These are phyloP conservation scores for Trichoderma guizhouense DNA, from an alignment of 2,329 filamentous ascomycete genomes.

Conservation along the genomic window DNA sequence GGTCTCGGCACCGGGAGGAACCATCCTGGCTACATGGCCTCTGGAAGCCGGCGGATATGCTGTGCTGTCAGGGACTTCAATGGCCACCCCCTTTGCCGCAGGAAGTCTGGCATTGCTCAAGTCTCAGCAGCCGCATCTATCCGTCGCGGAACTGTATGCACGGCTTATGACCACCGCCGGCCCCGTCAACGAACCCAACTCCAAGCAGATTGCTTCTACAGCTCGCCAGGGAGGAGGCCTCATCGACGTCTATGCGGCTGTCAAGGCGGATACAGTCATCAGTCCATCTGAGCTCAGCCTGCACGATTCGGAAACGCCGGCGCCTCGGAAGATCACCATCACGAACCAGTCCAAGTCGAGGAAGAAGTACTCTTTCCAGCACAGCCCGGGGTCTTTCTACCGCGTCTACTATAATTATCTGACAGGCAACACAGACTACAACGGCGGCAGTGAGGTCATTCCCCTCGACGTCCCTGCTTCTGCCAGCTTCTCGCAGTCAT, in stretches of 20 bases:
- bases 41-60: slow-evolving; percentile 35
- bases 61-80: slow-evolving; percentile 46
- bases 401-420: neutral
- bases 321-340: slow-evolving; percentile 7
- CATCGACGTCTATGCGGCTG: neutral
- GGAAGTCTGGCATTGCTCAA: slow-evolving; percentile 36
- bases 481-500: neutral
- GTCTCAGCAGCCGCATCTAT: slow-evolving; percentile 4
- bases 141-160: neutral
- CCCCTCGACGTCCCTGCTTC: neutral
- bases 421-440: neutral
- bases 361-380: neutral
- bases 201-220: neutral
- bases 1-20: slow-evolving; percentile 38
- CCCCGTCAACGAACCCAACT: neutral
- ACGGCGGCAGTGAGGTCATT: neutral
- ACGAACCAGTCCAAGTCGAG: slow-evolving; percentile 1
- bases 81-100: slow-evolving; percentile 44
- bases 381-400: neutral
- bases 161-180: neutral
- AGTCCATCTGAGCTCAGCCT: neutral
- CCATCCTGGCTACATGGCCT: slow-evolving; percentile 46
- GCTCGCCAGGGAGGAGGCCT: slow-evolving; percentile 8
- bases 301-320: neutral
- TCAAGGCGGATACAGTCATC: neutral